Conservation (phyloP, 208 protist species). For the Trypanosoma platydactyli region DNA sequence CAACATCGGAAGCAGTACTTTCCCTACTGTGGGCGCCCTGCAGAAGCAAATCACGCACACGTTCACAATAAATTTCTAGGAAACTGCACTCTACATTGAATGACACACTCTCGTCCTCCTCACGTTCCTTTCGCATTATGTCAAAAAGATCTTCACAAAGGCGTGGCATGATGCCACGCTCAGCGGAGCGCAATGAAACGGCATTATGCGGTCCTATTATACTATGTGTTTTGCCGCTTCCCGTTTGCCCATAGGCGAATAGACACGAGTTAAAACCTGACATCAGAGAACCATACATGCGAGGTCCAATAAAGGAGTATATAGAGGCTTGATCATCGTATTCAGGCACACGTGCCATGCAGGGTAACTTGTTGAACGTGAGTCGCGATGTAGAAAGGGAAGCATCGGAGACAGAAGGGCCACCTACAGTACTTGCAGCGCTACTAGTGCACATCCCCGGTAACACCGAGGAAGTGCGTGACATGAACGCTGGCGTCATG, state of each 20-base stretch:
- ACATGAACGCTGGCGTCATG: background rate
- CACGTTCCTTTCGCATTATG: constrained; percentile 64
- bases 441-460: background rate
- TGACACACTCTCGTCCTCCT: constrained; percentile 52
- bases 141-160: constrained; percentile 70
- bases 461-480: constrained; percentile 9
- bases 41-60: constrained; percentile 76
- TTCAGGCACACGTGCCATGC: constrained; percentile 39
- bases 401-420: background rate
- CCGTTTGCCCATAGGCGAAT: constrained; percentile 92
- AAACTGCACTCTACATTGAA: constrained; percentile 78
- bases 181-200: constrained; percentile 31
- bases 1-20: background rate
- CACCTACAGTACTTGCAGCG: background rate
- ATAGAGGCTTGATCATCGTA: constrained; percentile 73
- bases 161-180: constrained; percentile 83
- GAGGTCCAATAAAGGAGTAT: constrained; percentile 77
- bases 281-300: constrained; percentile 71
- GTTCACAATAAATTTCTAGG: constrained; percentile 91
- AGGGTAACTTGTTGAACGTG: constrained; percentile 37
- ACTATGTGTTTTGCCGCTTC: constrained; percentile 90
- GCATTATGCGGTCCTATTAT: constrained; percentile 76
- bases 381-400: constrained; percentile 2
- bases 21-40: background rate
- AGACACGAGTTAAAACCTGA: constrained; percentile 88